These are phyloP conservation scores for Salinomyces thailandicus DNA, from an alignment of 2,329 filamentous ascomycete genomes.

Conservation along the genomic window DNA sequence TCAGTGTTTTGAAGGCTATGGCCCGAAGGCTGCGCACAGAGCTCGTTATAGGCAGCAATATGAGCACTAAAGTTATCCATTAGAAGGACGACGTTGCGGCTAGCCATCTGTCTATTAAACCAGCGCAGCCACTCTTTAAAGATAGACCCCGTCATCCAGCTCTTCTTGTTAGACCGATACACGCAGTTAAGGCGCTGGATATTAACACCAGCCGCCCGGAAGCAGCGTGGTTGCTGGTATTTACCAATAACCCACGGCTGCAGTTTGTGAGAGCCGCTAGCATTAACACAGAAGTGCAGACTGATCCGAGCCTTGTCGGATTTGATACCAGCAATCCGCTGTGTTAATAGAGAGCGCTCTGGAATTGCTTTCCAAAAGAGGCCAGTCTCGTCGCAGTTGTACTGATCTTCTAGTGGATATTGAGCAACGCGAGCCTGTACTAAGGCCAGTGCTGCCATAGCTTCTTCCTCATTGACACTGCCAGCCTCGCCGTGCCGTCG, in stretches of 20 bases:
- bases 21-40: not conserved
- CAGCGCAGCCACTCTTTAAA: not conserved
- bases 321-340: not conserved
- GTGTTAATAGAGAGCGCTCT: not conserved
- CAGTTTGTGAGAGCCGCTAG: not conserved
- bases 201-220: not conserved
- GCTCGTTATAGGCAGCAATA: not conserved
- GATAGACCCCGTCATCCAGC: not conserved
- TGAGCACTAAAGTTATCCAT: not conserved
- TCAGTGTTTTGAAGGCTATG: not conserved
- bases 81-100: not conserved
- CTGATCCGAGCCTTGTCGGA: not conserved
- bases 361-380: not conserved
- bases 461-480: not conserved
- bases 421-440: not conserved
- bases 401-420: not conserved
- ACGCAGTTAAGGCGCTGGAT: not conserved
- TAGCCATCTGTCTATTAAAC: not conserved
- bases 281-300: not conserved
- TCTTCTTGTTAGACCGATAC: not conserved
- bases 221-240: not conserved
- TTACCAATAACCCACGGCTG: not conserved
- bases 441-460: not conserved
- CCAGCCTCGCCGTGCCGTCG: not conserved
- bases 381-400: not conserved